Percentiles rank a stretch among this genome's conserved stretches.
phyloP scores from a whole-genome alignment of 176 grass and related monocot species.

The Juncus effusus region DNA sequence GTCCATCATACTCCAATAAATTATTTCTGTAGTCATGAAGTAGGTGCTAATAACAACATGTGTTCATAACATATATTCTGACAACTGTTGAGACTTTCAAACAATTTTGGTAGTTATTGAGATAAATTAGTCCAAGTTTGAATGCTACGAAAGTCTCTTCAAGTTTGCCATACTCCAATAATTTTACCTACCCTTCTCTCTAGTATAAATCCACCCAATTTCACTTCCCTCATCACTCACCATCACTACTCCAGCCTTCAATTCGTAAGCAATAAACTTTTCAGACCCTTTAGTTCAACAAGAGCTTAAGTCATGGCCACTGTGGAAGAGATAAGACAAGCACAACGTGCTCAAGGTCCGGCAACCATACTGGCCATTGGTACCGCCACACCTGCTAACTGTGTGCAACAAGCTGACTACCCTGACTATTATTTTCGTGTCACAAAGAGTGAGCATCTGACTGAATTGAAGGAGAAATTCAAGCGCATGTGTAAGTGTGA shows the following conservation, averaged over 20 bases:
- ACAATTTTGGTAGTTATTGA: too few relatives aligned
- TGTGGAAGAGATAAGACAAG: conserved; percentile 29
- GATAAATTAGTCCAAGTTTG: neutral
- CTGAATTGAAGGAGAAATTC: conserved; percentile 29
- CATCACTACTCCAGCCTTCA: neutral
- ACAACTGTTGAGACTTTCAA: too few relatives aligned
- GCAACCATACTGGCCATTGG: conserved; percentile 23
- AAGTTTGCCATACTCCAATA: neutral
- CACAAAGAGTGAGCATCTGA: conserved; percentile 30
- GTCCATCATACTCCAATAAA: too few relatives aligned
- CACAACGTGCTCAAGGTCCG: conserved; percentile 24
- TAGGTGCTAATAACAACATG: too few relatives aligned
- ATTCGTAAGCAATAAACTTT: neutral
- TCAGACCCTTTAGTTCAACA: neutral
- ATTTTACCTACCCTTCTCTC: neutral
- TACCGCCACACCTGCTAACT: conserved; percentile 24
- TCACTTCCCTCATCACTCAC: neutral
- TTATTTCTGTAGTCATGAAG: too few relatives aligned
- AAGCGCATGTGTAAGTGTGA: conserved; percentile 32
- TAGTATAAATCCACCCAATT: neutral
- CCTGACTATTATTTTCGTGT: conserved; percentile 32
- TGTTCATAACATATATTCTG: too few relatives aligned
- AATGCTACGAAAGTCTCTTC: neutral
- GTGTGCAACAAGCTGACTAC: conserved; percentile 21
- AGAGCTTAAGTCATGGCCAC: conserved; percentile 10